Evolutionary conservation across 2,329 filamentous ascomycete species (phyloP).

Genomic region (Colletotrichum orchidophilum): DNA sequence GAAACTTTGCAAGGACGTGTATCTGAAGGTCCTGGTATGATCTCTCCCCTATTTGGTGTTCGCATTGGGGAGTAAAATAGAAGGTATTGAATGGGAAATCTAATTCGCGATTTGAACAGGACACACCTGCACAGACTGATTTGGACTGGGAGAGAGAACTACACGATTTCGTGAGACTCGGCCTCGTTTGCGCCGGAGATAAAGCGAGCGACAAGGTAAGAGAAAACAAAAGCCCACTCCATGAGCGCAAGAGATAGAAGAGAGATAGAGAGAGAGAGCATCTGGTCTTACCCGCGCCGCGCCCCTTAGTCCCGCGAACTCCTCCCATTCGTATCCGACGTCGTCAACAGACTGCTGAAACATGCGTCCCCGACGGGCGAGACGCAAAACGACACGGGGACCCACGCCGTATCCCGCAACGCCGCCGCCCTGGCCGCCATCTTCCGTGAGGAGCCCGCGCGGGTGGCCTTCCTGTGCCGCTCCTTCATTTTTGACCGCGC

Average conservation of each 20-base stretch:
- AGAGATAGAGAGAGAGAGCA: constrained; percentile 1
- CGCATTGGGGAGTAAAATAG: neutral
- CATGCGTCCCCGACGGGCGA: constrained; percentile 50
- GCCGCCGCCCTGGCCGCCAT: constrained; percentile 53
- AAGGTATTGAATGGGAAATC: too few relatives aligned
- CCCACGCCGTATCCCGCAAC: constrained; percentile 58
- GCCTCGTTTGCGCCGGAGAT: constrained; percentile 50
- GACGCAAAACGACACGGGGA: constrained; percentile 43
- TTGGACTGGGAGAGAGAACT: constrained; percentile 56
- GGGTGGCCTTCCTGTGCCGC: constrained; percentile 68
- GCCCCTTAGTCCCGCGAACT: constrained; percentile 53
- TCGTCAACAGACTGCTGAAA: constrained; percentile 56
- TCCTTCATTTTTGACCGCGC: constrained; percentile 72
- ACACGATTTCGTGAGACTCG: constrained; percentile 53
- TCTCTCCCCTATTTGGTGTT: neutral
- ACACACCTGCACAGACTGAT: constrained; percentile 44
- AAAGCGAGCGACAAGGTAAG: constrained; percentile 51
- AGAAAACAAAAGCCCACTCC: too few relatives aligned
- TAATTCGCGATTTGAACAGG: constrained; percentile 37
- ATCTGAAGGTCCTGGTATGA: constrained; percentile 64
- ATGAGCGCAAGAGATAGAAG: too few relatives aligned
- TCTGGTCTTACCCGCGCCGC: neutral
- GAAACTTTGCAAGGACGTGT: constrained; percentile 70
- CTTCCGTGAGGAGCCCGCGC: constrained; percentile 59
- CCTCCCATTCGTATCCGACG: constrained; percentile 57